Evolutionary conservation across 495 filamentous ascomycete genomes (phyloP).

Genomic region (Amniculicola lignicola): DNA sequence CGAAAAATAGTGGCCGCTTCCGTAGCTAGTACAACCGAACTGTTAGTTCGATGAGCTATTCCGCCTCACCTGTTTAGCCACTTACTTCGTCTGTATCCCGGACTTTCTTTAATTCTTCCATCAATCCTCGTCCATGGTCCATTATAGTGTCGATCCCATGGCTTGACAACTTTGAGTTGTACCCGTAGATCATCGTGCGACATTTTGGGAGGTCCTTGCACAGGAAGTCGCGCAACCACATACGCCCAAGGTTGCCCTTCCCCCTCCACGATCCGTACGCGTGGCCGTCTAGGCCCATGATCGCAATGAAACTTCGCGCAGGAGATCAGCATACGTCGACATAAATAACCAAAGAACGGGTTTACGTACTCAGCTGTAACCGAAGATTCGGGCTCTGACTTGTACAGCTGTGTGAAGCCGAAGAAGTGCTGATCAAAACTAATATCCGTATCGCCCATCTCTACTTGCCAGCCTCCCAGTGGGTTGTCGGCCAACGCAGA

Average conservation of each 20-base stretch:
- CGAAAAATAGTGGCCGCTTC: conserved; percentile 13
- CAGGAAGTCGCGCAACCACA: conserved; percentile 21
- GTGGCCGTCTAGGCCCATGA: conserved; percentile 16
- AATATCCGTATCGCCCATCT: conserved; percentile 18
- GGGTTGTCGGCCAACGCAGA: conserved; percentile 4
- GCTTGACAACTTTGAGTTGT: conserved; percentile 12
- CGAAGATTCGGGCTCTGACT: neutral
- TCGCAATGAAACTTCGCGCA: conserved; percentile 16
- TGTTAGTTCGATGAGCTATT: neutral
- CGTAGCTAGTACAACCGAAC: neutral
- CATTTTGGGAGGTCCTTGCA: conserved; percentile 9
- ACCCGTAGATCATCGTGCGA: conserved; percentile 12
- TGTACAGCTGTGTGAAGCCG: conserved; percentile 29
- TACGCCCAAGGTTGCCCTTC: conserved; percentile 1
- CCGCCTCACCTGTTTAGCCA: neutral
- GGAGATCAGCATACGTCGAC: neutral
- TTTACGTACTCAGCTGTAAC: conserved; percentile 18
- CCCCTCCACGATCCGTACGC: conserved; percentile 19
- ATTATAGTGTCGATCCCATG: conserved; percentile 20
- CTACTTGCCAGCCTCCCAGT: conserved; percentile 9
- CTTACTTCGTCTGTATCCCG: conserved; percentile 11
- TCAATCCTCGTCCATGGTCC: conserved; percentile 16
- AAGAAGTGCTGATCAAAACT: conserved; percentile 26
- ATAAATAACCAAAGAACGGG: neutral
- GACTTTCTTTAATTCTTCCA: conserved; percentile 2